phyloP scores from a whole-genome alignment of 495 filamentous ascomycete genomes.

The Friedmanniomyces simplex region DNA sequence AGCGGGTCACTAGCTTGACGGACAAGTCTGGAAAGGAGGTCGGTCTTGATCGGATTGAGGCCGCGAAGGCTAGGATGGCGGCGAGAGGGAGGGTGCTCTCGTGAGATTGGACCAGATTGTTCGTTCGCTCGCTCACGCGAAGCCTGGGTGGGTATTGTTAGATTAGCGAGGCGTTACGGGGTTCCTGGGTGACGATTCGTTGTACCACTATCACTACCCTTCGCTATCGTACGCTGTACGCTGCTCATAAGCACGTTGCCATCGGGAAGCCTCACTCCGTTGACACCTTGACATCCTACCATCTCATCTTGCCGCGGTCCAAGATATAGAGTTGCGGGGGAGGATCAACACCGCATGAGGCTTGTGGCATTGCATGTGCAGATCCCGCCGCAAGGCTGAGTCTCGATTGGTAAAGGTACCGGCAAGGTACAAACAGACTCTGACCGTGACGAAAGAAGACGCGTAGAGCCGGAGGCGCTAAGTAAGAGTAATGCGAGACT shows the following conservation, averaged over 20 bases:
- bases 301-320: too few relatives aligned
- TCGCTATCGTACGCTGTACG: too few relatives aligned
- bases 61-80: constrained; percentile 13
- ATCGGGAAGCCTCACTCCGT: too few relatives aligned
- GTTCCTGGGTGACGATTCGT: too few relatives aligned
- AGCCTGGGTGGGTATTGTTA: not conserved
- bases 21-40: constrained; percentile 12
- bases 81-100: constrained; percentile 13
- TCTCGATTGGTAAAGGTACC: not conserved
- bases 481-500: not conserved
- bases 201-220: too few relatives aligned
- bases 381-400: not conserved
- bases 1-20: constrained; percentile 6
- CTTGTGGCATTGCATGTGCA: not conserved
- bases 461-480: not conserved
- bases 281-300: too few relatives aligned
- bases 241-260: too few relatives aligned
- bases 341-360: too few relatives aligned
- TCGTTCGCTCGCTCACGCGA: not conserved
- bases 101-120: not conserved
- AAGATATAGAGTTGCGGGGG: too few relatives aligned
- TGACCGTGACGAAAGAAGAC: not conserved
- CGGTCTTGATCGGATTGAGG: constrained; percentile 11
- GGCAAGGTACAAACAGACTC: not conserved
- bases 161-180: not conserved